Percentiles rank a stretch among this genome's conserved stretches.
phyloP scores from a whole-genome alignment of 75 land plant species.

The Cupressus sempervirens region DNA sequence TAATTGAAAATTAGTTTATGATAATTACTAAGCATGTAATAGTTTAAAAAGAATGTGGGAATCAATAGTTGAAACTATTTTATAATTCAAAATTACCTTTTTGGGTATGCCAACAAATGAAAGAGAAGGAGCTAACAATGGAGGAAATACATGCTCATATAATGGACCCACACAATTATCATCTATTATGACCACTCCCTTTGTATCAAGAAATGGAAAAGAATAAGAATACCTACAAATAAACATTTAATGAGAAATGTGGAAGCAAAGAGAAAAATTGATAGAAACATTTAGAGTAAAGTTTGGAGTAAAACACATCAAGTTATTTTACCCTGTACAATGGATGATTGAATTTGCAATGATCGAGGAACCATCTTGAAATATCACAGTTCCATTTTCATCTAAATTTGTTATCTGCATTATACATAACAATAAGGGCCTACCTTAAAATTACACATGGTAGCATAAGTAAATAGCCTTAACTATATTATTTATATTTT shows the following conservation, averaged over 20 bases:
- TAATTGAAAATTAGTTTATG: not conserved
- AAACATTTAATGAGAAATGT: not conserved
- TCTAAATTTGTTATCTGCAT: not conserved
- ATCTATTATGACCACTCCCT: slow-evolving; percentile 64
- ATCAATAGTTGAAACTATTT: not conserved
- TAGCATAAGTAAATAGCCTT: not conserved
- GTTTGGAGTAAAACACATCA: not conserved
- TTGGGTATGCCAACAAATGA: slow-evolving; percentile 82
- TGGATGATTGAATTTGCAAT: slow-evolving; percentile 65
- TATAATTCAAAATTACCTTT: slow-evolving; percentile 35
- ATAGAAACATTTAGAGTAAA: not conserved
- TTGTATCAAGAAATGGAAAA: slow-evolving; percentile 85
- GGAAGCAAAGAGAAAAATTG: no score
- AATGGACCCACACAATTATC: slow-evolving; percentile 79
- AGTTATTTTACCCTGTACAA: slow-evolving; percentile 65
- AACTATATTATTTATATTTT: not conserved
- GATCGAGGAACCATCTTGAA: slow-evolving; percentile 49
- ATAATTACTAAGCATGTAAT: not conserved
- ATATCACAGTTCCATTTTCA: not conserved
- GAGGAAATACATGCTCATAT: slow-evolving; percentile 83
- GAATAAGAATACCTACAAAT: slow-evolving; percentile 69
- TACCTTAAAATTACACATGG: slow-evolving; percentile 31
- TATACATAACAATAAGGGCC: not conserved
- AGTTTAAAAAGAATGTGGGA: not conserved
- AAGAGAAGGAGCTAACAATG: slow-evolving; percentile 75